Conservation (phyloP, 169 alveolate genomes). For the Plasmodium sp. region DNA sequence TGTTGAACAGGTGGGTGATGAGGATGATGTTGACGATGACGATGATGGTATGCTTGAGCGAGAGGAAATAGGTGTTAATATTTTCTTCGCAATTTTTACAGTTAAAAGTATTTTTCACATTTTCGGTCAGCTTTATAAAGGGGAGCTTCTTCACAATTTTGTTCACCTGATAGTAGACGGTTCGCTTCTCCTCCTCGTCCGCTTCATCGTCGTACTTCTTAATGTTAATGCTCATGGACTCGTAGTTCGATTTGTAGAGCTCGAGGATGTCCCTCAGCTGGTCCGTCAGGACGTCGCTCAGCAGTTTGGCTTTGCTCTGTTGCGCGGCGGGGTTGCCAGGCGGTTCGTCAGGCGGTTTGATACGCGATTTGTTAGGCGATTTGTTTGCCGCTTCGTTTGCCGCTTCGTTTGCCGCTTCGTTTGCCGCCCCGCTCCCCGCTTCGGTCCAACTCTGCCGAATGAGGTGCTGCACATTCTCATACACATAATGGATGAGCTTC, state of each 20-base stretch:
- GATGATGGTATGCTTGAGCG: slow-evolving; percentile 56
- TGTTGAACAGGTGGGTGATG: slow-evolving; percentile 57
- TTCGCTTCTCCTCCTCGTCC: slow-evolving; percentile 49
- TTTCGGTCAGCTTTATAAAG: slow-evolving; percentile 59
- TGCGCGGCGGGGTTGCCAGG: background rate
- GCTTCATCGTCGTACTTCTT: slow-evolving; percentile 48
- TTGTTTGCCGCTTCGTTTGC: too few species aligned
- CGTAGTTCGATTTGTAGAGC: slow-evolving; percentile 42
- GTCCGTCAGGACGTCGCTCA: slow-evolving; percentile 35
- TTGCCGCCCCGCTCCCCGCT: background rate
- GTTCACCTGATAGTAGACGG: slow-evolving; percentile 21
- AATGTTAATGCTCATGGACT: slow-evolving; percentile 66
- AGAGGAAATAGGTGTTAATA: slow-evolving; percentile 47
- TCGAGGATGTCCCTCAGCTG: slow-evolving; percentile 42
- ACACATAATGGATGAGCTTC: slow-evolving; percentile 61
- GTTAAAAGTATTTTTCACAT: slow-evolving; percentile 45
- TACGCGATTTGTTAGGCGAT: too few species aligned
- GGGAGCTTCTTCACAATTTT: slow-evolving; percentile 34
- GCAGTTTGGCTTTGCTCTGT: background rate
- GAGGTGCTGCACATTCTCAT: slow-evolving; percentile 42
- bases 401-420: background rate
- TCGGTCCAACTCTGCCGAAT: background rate
- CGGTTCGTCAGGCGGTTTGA: too few species aligned
- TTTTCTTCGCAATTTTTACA: slow-evolving; percentile 70
- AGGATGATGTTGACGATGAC: slow-evolving; percentile 53